Base-by-base conservation (phyloP, 345 rosid species). In the Camelina sativa region DNA sequence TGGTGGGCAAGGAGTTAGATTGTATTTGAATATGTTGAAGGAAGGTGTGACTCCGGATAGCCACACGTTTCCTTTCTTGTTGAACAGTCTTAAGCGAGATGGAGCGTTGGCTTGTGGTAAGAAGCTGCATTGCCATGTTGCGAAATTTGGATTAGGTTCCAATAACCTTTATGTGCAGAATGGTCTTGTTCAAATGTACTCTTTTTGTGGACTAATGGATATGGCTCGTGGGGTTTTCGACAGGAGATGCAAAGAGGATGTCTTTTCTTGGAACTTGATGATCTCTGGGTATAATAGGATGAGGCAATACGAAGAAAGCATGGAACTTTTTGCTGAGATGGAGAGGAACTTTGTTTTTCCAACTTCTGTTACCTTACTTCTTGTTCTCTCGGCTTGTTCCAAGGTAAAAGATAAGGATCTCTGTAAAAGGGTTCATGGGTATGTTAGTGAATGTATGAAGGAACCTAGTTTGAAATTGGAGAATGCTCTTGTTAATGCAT, bases 401-500 rank as follows among this genome's bases (percentile, higher is more conserved):
- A 85, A 84, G 75, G 73, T 84, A 79, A 86, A 55, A 67, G 87
- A 86, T 82, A 76, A 84, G 50, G 84, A 82, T 44, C 56, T 73
- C 15, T 86, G 93, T 34, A 69, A 43, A 73, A 69, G 71, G 73
- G 65, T 78, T 44, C 87, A 84, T 54, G 65, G 66, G 15, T 80
- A 80, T 64, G 73, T 84, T 25, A 52, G 12, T 40, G 79, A 76
- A 16, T 62, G 59, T 54, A 46, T 54, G 35, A 65, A 35, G 0
- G 77, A 80, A 56, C 48, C 80, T 4, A 80, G 75, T 65, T 83
- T 84, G 85, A 84, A 70, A 50, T 50, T 88, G 72, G 84, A 75
- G 76, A 88, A 88, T 75, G 88, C 93, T 65, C 58, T 85, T 79
- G 74, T 85, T n/a, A 88, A 82, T 76, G 79, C 84, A 80, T 86